Evolutionary conservation across 768 basidiomycete species (phyloP).

Genomic region (button mushroom (Agaricus bisporus)): DNA sequence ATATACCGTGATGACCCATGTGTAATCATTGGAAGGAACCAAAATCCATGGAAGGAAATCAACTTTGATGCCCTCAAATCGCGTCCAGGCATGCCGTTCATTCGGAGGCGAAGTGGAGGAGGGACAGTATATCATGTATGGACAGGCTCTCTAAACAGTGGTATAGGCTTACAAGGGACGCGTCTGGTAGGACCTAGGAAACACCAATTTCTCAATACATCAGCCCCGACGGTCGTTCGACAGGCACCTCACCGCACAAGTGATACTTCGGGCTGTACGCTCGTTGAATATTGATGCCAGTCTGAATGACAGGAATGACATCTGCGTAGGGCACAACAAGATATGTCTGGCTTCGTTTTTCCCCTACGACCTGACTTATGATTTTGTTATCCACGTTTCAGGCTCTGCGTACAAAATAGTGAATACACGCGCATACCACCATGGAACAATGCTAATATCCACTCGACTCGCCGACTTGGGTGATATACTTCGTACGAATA

Average conservation of each 20-base stretch:
- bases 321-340: constrained; percentile 83
- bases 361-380: constrained; percentile 7
- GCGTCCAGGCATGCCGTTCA: constrained; percentile 57
- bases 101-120: constrained; percentile 86
- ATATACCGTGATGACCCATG: constrained; percentile 86
- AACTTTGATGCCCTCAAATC: constrained; percentile 56
- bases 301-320: constrained; percentile 88
- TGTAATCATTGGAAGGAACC: constrained; percentile 91
- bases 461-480: constrained; percentile 70
- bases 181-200: constrained; percentile 77
- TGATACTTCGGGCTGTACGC: constrained; percentile 73
- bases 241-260: constrained; percentile 65
- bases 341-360: constrained; percentile 45
- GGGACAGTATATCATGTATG: constrained; percentile 95
- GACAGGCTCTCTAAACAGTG: background rate
- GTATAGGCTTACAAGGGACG: background rate
- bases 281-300: constrained; percentile 69
- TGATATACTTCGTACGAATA: constrained; percentile 58
- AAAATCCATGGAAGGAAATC: constrained; percentile 98
- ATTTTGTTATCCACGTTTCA: constrained; percentile 58
- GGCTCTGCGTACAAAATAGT: constrained; percentile 98
- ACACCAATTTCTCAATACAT: constrained; percentile 96
- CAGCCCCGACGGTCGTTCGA: constrained; percentile 79
- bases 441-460: constrained; percentile 96
- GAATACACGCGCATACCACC: constrained; percentile 88